Conservation (phyloP, 1,284 basidiomycete genomes). For the Ganoderma resinaceum region DNA sequence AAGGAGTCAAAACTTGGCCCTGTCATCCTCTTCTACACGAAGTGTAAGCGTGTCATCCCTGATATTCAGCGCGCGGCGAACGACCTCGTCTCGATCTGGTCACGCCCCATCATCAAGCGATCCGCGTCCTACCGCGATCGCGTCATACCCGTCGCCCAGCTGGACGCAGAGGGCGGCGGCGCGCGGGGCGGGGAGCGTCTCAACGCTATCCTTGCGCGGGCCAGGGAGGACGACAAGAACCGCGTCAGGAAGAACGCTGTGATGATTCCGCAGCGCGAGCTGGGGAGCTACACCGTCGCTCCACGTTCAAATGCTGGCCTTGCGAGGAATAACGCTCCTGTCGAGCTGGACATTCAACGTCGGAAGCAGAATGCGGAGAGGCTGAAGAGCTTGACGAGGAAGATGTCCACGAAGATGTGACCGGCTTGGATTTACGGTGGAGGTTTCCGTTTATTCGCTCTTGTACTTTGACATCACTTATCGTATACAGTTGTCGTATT, state of each 20-base stretch:
- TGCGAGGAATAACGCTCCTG: slow-evolving; percentile 55
- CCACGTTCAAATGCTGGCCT: slow-evolving; percentile 62
- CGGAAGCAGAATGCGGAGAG: slow-evolving; percentile 76
- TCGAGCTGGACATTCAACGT: slow-evolving; percentile 74
- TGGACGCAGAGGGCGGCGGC: slow-evolving; percentile 44
- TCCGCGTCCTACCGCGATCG: slow-evolving; percentile 86
- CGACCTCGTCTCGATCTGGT: slow-evolving; percentile 88
- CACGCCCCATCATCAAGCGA: slow-evolving; percentile 93
- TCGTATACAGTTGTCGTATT: not conserved
- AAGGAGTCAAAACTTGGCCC: slow-evolving; percentile 94
- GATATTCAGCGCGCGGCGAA: slow-evolving; percentile 85
- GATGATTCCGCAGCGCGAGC: slow-evolving; percentile 72
- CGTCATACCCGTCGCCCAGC: slow-evolving; percentile 60
- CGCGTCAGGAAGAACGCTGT: slow-evolving; percentile 79
- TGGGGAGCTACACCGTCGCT: slow-evolving; percentile 79
- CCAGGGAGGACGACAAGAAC: slow-evolving; percentile 70
- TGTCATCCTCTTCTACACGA: slow-evolving; percentile 95
- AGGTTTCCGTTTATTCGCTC: not conserved
- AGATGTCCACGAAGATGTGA: slow-evolving; percentile 40
- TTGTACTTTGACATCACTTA: not conserved
- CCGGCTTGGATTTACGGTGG: not conserved
- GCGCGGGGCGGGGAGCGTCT: slow-evolving; percentile 59
- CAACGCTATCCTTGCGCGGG: slow-evolving; percentile 73
- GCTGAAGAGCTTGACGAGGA: slow-evolving; percentile 52
- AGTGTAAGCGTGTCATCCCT: slow-evolving; percentile 88